Conservation (phyloP, 192 early-diverging fungal species). For the Podila minutissima region DNA sequence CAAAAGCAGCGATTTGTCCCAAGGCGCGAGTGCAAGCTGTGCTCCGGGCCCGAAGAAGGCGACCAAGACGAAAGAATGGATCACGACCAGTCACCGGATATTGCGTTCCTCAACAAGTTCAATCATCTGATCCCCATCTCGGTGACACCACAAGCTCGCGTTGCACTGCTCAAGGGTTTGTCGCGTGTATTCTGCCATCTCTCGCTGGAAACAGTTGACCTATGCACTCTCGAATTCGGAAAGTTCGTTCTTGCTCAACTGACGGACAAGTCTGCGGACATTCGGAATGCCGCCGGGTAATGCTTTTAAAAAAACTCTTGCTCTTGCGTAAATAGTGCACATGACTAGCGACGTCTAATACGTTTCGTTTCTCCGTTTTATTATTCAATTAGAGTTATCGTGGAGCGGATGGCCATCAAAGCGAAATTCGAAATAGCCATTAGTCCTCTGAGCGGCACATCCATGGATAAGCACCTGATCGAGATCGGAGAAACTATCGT, state of each 20-base stretch:
- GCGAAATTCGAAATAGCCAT: background rate
- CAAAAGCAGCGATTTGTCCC: background rate
- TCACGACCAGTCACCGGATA: background rate
- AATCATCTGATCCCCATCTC: slow-evolving; percentile 17
- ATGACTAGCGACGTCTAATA: background rate
- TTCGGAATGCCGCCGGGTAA: slow-evolving; percentile 26
- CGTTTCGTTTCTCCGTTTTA: background rate
- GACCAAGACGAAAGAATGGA: too few species aligned
- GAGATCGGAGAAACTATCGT: slow-evolving; percentile 11
- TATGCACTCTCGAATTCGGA: slow-evolving; percentile 18
- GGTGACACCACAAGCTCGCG: background rate
- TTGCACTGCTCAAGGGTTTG: slow-evolving; percentile 18
- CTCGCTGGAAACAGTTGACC: background rate
- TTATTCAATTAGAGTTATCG: slow-evolving; percentile 8
- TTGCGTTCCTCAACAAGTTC: slow-evolving; percentile 16
- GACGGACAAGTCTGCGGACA: background rate
- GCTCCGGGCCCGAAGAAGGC: background rate
- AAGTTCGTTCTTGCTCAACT: slow-evolving; percentile 16
- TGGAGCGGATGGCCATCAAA: slow-evolving; percentile 12
- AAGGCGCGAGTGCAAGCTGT: background rate
- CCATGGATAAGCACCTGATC: slow-evolving; percentile 10
- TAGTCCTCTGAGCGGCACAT: slow-evolving; percentile 12
- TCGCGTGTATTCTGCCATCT: slow-evolving; percentile 32
- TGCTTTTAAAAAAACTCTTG: background rate
- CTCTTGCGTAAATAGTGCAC: background rate